Conservation (phyloP, 2,329 filamentous ascomycete genomes). For the Fusarium sp. region DNA sequence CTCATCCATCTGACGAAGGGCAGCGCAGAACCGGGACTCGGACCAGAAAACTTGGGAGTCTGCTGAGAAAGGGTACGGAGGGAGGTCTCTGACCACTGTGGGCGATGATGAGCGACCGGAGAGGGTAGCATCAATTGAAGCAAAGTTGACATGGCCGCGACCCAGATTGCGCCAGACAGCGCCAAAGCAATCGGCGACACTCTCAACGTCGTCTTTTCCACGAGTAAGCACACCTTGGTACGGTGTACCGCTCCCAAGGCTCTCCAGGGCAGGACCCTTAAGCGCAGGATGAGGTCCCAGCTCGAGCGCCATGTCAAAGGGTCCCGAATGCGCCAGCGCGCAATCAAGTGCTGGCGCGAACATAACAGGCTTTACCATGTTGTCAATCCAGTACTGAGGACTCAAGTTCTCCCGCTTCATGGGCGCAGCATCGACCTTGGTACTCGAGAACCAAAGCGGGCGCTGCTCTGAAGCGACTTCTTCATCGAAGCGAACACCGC, state of each 20-base stretch:
- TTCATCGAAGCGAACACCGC: not conserved
- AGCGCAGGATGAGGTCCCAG: conserved; percentile 6
- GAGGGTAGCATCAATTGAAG: not conserved
- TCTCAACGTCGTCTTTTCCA: not conserved
- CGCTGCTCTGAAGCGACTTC: not conserved
- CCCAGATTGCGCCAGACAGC: conserved; percentile 1
- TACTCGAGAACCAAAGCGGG: not conserved
- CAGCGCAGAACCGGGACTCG: not conserved
- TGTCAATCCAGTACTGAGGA: not conserved
- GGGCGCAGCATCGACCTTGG: not conserved
- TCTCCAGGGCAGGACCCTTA: not conserved
- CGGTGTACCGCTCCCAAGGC: not conserved
- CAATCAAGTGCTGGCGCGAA: not conserved
- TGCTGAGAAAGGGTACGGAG: not conserved
- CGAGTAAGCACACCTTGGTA: not conserved
- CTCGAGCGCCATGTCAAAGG: not conserved
- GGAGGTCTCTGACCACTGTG: not conserved
- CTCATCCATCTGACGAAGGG: not conserved
- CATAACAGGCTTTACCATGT: not conserved
- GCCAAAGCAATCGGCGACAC: not conserved
- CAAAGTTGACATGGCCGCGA: not conserved
- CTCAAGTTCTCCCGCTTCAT: not conserved
- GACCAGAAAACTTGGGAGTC: not conserved
- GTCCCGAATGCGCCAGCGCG: not conserved
- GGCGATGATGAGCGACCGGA: not conserved